These are phyloP conservation scores for Phytophthora melonis DNA, from an alignment of 352 stramenopile genomes.

Conservation along the genomic window DNA sequence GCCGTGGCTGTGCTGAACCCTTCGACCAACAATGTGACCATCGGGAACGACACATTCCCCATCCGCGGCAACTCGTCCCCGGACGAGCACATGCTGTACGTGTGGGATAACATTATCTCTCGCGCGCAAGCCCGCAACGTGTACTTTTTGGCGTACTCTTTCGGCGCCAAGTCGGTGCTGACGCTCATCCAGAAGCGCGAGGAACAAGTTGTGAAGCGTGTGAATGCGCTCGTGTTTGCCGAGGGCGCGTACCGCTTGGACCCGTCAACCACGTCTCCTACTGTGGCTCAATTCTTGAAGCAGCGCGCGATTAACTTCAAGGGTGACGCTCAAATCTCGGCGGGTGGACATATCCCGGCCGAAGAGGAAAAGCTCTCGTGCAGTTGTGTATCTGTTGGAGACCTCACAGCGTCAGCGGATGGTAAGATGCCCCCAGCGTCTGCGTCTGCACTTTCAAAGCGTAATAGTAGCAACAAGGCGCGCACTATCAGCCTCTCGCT, in stretches of 20 bases:
- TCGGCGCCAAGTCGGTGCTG: constrained; percentile 74
- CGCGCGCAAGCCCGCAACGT: constrained; percentile 66
- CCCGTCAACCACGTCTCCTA: constrained; percentile 52
- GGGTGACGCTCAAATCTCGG: constrained; percentile 52
- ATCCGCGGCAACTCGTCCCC: constrained; percentile 70
- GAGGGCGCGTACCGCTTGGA: constrained; percentile 74
- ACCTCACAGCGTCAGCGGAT: constrained; percentile 45
- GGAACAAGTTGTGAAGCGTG: constrained; percentile 57
- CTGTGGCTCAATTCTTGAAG: constrained; percentile 67
- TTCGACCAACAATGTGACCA: constrained; percentile 77
- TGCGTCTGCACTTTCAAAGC: constrained; percentile 47
- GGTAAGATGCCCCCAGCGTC: constrained; percentile 31
- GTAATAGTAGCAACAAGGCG: constrained; percentile 78
- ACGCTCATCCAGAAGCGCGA: constrained; percentile 75
- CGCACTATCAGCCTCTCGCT: constrained; percentile 77
- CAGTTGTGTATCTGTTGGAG: constrained; percentile 71
- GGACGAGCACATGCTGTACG: constrained; percentile 78
- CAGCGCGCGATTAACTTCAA: constrained; percentile 84
- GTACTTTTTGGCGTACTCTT: constrained; percentile 75
- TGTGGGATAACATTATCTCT: constrained; percentile 82
- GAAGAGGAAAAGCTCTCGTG: constrained; percentile 72
- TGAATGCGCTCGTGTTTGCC: constrained; percentile 75
- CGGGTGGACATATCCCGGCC: constrained; percentile 56
- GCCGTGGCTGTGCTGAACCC: constrained; percentile 76
- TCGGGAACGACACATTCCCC: constrained; percentile 58